Evolutionary conservation across 2,329 filamentous ascomycete genomes (phyloP), one percentile per base, ranked within the genome.

Genomic region (Lachnellula hyalina): DNA sequence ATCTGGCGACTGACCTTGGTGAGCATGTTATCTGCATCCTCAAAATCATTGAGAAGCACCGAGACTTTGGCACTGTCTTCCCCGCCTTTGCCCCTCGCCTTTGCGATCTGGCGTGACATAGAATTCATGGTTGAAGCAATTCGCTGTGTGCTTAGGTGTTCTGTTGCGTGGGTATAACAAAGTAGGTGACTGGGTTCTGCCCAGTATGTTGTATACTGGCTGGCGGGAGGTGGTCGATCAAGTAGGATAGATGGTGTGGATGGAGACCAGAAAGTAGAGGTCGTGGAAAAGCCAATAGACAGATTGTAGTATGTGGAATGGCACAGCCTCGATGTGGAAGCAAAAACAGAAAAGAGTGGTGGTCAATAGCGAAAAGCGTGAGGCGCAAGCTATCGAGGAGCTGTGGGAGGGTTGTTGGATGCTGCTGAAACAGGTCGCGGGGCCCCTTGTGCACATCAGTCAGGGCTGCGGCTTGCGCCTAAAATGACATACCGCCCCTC

Each of bases 31-130:
- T 94, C 87, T 25, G 86, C 87, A 70, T 92, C 85, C 63, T 90
- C 86, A 68, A 91, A 94, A 66, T 94, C 89, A 63, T 83, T 85
- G 54, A 95, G 74, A 52, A 94, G 76, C 45, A 86, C 79, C 11
- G 85, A 84, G 46, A 93, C 84, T 67, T 90, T 86, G 61, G 85
- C 85, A 68, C 90, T 86, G 71, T 94, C 87, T 54, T 86, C 87
- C 23, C 85, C 83, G 58, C 84, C 73, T 64, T 76, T 81, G 66
- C 82, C 83, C 72, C 84, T 79, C 67, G 92, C 81, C 71, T 82
- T 85, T 58, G 87, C 88, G 63, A 92, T 86, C 66, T 86, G 83
- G 60, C 89, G 78, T 68, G 91, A 85, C 73, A 94, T 80, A 45
- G 82, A 81, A 70, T 87, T 83, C 85, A 88, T 88, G 46, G 64